These are phyloP conservation scores for Gyromitra esculenta DNA, from an alignment of 2,329 filamentous ascomycete species.

Conservation along the genomic window DNA sequence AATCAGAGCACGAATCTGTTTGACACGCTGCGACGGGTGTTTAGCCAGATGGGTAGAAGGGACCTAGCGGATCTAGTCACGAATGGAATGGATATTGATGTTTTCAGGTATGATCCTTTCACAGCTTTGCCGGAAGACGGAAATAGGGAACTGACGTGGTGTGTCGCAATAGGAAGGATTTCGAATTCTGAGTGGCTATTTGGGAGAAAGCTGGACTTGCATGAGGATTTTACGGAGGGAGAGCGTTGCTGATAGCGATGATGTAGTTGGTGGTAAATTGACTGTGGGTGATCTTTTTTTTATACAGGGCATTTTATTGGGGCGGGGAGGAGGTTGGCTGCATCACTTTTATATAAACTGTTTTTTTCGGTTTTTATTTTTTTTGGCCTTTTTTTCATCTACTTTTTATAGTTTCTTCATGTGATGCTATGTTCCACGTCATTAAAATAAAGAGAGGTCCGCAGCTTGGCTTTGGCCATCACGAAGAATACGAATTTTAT, in stretches of 20 bases:
- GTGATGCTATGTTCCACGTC: not conserved
- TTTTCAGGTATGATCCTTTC: slow-evolving; percentile 69
- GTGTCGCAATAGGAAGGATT: slow-evolving; percentile 53
- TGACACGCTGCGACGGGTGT: slow-evolving; percentile 92
- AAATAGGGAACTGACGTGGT: slow-evolving; percentile 32
- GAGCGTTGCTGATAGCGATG: slow-evolving; percentile 2
- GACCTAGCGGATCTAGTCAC: slow-evolving; percentile 90
- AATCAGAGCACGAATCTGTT: slow-evolving; percentile 97
- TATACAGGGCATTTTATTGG: slow-evolving; percentile 39
- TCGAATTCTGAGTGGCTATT: slow-evolving; percentile 54
- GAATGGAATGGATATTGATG: slow-evolving; percentile 87
- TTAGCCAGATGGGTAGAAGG: slow-evolving; percentile 90
- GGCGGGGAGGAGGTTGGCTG: slow-evolving; percentile 28
- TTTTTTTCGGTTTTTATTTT: slow-evolving; percentile 8
- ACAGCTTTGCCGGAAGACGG: not conserved
- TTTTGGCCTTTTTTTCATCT: not conserved
- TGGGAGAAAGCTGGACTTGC: slow-evolving; percentile 25
- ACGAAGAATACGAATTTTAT: not conserved
- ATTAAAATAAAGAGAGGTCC: slow-evolving; percentile 4
- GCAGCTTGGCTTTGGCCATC: not conserved
- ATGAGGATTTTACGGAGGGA: slow-evolving; percentile 5
- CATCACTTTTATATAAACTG: slow-evolving; percentile 33
- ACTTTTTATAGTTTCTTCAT: not conserved
- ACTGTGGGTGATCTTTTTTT: not conserved
- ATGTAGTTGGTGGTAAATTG: slow-evolving; percentile 32